Conservation (phyloP, 2,329 filamentous ascomycete species). For the Colletotrichum sublineola region DNA sequence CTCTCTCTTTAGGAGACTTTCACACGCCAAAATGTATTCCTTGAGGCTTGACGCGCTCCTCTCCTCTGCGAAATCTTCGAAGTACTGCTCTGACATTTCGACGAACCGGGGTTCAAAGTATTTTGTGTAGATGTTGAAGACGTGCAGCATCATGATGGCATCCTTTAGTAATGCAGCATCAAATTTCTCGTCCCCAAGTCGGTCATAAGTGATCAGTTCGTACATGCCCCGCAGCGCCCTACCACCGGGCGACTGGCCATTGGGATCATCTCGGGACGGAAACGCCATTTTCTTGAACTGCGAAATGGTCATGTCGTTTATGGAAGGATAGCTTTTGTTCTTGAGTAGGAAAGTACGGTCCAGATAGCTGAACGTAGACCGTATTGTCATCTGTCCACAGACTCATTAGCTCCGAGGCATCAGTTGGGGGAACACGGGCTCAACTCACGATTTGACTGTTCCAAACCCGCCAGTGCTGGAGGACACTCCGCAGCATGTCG, state of each 20-base stretch:
- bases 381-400: slow-evolving; percentile 73
- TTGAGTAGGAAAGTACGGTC: slow-evolving; percentile 90
- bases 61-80: slow-evolving; percentile 76
- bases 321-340: slow-evolving; percentile 75
- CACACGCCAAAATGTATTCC: slow-evolving; percentile 80
- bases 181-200: slow-evolving; percentile 68
- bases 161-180: slow-evolving; percentile 77
- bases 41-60: slow-evolving; percentile 75
- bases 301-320: slow-evolving; percentile 84
- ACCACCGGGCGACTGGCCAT: slow-evolving; percentile 51
- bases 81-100: slow-evolving; percentile 74
- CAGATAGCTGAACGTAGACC: slow-evolving; percentile 93
- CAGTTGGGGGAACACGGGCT: slow-evolving; percentile 22
- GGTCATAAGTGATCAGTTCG: slow-evolving; percentile 80
- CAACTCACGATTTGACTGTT: slow-evolving; percentile 77
- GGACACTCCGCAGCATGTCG: slow-evolving; percentile 70
- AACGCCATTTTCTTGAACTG: slow-evolving; percentile 78
- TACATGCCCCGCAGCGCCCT: slow-evolving; percentile 73
- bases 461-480: slow-evolving; percentile 81
- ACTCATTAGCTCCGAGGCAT: slow-evolving; percentile 39
- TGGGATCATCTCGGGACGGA: slow-evolving; percentile 45
- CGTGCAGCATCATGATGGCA: slow-evolving; percentile 84
- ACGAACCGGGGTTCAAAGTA: slow-evolving; percentile 85
- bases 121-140: slow-evolving; percentile 84
- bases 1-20: slow-evolving; percentile 78